Conservation (phyloP, 805 yeast species). For the Ogataea angusta region DNA sequence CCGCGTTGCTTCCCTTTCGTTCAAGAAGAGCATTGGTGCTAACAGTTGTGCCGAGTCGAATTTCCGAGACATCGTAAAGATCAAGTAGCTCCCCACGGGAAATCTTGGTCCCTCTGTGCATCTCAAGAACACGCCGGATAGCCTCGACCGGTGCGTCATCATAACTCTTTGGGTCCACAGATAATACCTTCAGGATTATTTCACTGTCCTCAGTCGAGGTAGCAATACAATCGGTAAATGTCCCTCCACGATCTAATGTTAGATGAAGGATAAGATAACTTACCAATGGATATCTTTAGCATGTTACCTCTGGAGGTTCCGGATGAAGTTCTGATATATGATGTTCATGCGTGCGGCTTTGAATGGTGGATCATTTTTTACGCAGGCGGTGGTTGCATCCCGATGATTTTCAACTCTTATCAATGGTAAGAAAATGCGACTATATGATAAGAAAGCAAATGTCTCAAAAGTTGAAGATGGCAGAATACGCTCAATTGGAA, state of each 20-base stretch:
- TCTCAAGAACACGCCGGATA: conserved; percentile 70
- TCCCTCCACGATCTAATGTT: conserved; percentile 69
- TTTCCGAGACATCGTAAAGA: conserved; percentile 55
- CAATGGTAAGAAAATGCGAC: no score
- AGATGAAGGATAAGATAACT: neutral
- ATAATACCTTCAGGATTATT: conserved; percentile 68
- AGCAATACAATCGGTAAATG: conserved; percentile 78
- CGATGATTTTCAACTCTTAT: no score
- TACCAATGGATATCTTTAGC: conserved; percentile 4
- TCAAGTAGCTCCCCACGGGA: conserved; percentile 59
- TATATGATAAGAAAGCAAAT: no score
- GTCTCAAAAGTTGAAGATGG: neutral
- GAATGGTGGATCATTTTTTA: no score
- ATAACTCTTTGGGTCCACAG: conserved; percentile 85
- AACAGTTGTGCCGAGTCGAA: conserved; percentile 90
- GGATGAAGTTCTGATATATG: no score
- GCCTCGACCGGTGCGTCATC: conserved; percentile 91
- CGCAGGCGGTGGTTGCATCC: no score
- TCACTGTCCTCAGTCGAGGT: conserved; percentile 48
- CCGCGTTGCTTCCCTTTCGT: conserved; percentile 84
- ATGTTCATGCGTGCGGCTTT: no score
- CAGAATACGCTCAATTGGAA: neutral
- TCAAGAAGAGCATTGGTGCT: conserved; percentile 93
- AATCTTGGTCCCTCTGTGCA: conserved; percentile 46
- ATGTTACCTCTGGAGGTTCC: no score